phyloP scores from a whole-genome alignment of 352 stramenopile species.

The Globisporangium barbulae region DNA sequence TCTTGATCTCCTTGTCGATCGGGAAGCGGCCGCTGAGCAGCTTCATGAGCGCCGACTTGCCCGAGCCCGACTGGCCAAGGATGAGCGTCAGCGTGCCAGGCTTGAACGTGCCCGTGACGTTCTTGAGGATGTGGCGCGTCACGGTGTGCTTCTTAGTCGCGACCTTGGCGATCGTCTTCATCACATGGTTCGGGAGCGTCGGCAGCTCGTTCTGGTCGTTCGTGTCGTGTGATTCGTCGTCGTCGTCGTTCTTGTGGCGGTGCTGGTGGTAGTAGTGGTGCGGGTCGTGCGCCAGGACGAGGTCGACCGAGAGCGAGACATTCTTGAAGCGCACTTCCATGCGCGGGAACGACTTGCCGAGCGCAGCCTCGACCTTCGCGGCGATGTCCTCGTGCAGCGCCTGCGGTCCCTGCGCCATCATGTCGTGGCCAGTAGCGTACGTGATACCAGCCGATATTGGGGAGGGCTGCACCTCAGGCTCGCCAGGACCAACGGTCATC shows the following conservation, averaged over 20 bases:
- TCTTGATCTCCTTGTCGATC: slow-evolving; percentile 31
- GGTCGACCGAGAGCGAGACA: slow-evolving; percentile 37
- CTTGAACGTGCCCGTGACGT: slow-evolving; percentile 32
- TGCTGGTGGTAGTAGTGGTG: background rate
- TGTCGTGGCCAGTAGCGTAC: slow-evolving; percentile 23
- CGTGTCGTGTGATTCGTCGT: background rate
- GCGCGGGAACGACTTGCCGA: slow-evolving; percentile 37
- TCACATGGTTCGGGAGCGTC: slow-evolving; percentile 36
- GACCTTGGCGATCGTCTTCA: slow-evolving; percentile 22
- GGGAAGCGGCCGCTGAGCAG: slow-evolving; percentile 50
- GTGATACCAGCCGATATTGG: slow-evolving; percentile 10
- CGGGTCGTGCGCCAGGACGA: slow-evolving; percentile 22
- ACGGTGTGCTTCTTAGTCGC: slow-evolving; percentile 16
- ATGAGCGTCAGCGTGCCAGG: slow-evolving; percentile 55
- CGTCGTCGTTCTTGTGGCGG: background rate
- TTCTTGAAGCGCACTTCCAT: slow-evolving; percentile 50
- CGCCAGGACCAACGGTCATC: slow-evolving; percentile 7
- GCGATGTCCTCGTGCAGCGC: slow-evolving; percentile 35
- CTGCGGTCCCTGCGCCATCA: slow-evolving; percentile 32
- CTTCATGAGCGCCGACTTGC: slow-evolving; percentile 61
- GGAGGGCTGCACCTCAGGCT: slow-evolving; percentile 5
- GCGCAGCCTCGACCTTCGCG: slow-evolving; percentile 27
- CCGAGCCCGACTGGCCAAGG: slow-evolving; percentile 44
- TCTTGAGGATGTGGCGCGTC: slow-evolving; percentile 18
- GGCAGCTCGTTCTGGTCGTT: slow-evolving; percentile 28